These are phyloP conservation scores for Kodamaea kakaduensis DNA, from an alignment of 805 yeast species.

Conservation along the genomic window DNA sequence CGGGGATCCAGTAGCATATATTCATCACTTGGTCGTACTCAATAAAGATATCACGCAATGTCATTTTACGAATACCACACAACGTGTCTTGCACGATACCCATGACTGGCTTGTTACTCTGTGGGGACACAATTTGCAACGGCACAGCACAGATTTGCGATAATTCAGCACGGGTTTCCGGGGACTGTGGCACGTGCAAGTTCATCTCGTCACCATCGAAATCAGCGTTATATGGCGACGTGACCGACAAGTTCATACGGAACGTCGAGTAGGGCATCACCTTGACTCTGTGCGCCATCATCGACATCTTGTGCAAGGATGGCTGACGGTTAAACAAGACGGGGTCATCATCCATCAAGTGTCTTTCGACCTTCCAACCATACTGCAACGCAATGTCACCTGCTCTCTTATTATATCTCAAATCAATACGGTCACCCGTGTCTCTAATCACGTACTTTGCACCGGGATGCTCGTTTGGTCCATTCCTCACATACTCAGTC, in stretches of 20 bases:
- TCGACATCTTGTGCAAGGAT: constrained; percentile 97
- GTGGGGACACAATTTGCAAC: constrained; percentile 95
- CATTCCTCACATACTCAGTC: constrained; percentile 92
- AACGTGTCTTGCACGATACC: constrained; percentile 99
- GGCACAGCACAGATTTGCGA: constrained; percentile 97
- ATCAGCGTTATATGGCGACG: constrained; percentile 99
- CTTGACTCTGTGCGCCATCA: constrained; percentile 99
- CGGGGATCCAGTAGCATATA: constrained; percentile 95
- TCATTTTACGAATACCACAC: constrained; percentile 95
- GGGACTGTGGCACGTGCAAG: constrained; percentile 97
- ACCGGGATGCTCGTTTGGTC: constrained; percentile 99
- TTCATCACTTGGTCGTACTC: constrained; percentile 95
- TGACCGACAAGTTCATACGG: constrained; percentile 92
- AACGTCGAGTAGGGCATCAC: constrained; percentile 99
- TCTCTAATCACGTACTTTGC: constrained; percentile 98
- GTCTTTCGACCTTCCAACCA: constrained; percentile 99
- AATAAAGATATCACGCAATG: constrained; percentile 81
- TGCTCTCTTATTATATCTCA: constrained; percentile 94
- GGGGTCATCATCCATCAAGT: constrained; percentile 95
- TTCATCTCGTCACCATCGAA: constrained; percentile 99
- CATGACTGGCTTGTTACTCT: constrained; percentile 98
- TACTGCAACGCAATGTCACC: constrained; percentile 97
- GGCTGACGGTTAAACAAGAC: constrained; percentile 99
- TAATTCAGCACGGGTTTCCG: constrained; percentile 95
- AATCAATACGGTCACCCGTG: constrained; percentile 97